Evolutionary conservation across 73 alveolate species (phyloP).

Genomic region (Effrenium voratum): DNA sequence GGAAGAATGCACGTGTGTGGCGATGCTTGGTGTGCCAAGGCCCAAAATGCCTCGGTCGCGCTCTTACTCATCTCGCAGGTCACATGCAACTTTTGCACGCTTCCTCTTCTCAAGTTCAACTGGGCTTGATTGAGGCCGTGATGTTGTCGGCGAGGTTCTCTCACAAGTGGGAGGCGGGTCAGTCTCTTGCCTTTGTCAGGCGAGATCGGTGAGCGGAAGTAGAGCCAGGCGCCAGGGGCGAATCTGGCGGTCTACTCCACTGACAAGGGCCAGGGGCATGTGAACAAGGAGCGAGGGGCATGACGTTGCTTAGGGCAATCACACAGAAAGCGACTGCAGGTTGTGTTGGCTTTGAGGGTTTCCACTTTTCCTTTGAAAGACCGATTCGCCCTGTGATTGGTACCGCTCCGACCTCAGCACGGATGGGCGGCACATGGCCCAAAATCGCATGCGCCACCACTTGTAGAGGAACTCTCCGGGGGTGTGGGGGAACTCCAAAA

Average conservation of each 20-base stretch:
- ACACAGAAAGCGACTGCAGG: too few relatives aligned
- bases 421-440: too few relatives aligned
- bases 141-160: conserved; percentile 64
- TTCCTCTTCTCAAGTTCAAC: background rate
- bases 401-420: too few relatives aligned
- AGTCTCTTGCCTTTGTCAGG: background rate
- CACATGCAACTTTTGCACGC: background rate
- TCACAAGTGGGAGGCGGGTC: conserved; percentile 70
- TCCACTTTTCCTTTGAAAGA: too few relatives aligned
- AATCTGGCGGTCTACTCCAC: conserved; percentile 91
- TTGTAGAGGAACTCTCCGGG: too few relatives aligned
- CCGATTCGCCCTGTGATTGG: too few relatives aligned
- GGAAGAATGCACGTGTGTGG: background rate
- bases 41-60: conserved; percentile 37
- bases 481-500: too few relatives aligned
- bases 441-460: too few relatives aligned
- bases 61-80: background rate
- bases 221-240: conserved; percentile 75
- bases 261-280: conserved; percentile 90
- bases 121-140: background rate
- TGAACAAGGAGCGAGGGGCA: conserved; percentile 93
- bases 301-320: too few relatives aligned
- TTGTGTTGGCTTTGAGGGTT: too few relatives aligned
- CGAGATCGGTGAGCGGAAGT: background rate
- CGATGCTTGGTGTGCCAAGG: background rate